These are phyloP conservation scores for Moniliophthora roreri DNA, from an alignment of 1,284 basidiomycete species.

Conservation along the genomic window DNA sequence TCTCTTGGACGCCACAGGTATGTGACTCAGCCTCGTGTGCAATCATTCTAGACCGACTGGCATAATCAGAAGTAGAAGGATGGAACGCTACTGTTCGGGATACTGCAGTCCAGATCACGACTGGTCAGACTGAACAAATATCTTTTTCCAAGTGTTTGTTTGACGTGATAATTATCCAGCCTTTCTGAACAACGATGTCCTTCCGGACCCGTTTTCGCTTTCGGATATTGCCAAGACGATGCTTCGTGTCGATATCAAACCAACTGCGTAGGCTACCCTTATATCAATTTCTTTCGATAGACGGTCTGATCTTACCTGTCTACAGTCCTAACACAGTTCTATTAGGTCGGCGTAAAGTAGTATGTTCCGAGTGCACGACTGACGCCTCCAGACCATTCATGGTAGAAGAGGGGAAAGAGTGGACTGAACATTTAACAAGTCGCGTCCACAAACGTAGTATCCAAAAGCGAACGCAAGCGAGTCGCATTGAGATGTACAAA, in stretches of 20 bases:
- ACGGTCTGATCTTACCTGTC: conserved; percentile 2
- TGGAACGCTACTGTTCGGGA: conserved; percentile 61
- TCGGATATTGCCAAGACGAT: conserved; percentile 57
- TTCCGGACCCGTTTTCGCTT: conserved; percentile 61
- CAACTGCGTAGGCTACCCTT: conserved; percentile 43
- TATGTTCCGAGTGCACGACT: conserved; percentile 72
- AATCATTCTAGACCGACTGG: conserved; percentile 14
- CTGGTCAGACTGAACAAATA: conserved; percentile 40
- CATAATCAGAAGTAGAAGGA: conserved; percentile 40
- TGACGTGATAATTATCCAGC: conserved; percentile 35
- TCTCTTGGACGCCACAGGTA: conserved; percentile 79
- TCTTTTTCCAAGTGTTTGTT: neutral
- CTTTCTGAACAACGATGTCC: conserved; percentile 51
- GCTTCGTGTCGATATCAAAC: conserved; percentile 44
- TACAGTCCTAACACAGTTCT: conserved; percentile 58
- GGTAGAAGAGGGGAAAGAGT: conserved; percentile 68
- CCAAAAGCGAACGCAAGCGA: conserved; percentile 19
- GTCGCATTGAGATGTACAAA: neutral
- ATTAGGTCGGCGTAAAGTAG: conserved; percentile 54
- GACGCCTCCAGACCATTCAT: conserved; percentile 68
- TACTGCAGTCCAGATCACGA: conserved; percentile 49
- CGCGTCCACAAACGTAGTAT: conserved; percentile 52
- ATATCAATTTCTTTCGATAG: conserved; percentile 13
- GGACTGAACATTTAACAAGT: conserved; percentile 63
- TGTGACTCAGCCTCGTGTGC: conserved; percentile 14